phyloP scores from a whole-genome alignment of 2,329 filamentous ascomycete species.

The Botrytis tulipae region DNA sequence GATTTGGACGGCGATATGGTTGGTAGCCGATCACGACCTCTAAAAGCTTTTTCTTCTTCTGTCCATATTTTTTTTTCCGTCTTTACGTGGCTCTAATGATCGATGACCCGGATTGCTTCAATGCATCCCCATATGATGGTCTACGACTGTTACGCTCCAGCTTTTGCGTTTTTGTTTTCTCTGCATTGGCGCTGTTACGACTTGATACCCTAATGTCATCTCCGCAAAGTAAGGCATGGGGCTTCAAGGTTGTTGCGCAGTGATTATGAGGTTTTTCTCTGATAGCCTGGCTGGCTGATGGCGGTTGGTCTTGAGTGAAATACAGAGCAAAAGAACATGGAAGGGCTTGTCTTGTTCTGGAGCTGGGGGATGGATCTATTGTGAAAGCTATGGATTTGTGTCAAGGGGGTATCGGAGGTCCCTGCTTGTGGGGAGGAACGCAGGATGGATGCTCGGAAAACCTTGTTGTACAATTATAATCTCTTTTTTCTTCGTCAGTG shows the following conservation, averaged over 20 bases:
- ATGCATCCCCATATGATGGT: constrained; percentile 18
- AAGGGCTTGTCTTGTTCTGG: constrained; percentile 5
- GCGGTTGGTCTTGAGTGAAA: constrained; percentile 28
- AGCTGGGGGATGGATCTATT: neutral
- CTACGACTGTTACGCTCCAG: constrained; percentile 19
- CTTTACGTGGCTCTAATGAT: constrained; percentile 16
- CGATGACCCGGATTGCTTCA: constrained; percentile 19
- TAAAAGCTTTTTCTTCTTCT: constrained; percentile 20
- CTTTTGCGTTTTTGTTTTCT: constrained; percentile 7
- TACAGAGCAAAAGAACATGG: constrained; percentile 21
- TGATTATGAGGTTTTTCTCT: constrained; percentile 26
- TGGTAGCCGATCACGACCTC: constrained; percentile 12
- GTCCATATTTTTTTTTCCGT: constrained; percentile 19
- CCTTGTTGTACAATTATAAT: constrained; percentile 39
- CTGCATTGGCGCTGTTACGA: constrained; percentile 13
- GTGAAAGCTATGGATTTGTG: constrained; percentile 15
- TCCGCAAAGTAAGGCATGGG: constrained; percentile 7
- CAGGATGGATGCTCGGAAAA: constrained; percentile 26
- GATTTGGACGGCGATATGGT: constrained; percentile 22
- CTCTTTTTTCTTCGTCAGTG: constrained; percentile 26
- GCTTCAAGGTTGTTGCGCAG: constrained; percentile 10
- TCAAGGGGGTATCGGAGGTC: constrained; percentile 3
- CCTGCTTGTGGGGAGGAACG: constrained; percentile 25
- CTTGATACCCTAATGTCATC: constrained; percentile 1
- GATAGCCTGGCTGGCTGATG: constrained; percentile 36